Conservation (phyloP, 305 asterid species). For the Plantago rigida region DNA sequence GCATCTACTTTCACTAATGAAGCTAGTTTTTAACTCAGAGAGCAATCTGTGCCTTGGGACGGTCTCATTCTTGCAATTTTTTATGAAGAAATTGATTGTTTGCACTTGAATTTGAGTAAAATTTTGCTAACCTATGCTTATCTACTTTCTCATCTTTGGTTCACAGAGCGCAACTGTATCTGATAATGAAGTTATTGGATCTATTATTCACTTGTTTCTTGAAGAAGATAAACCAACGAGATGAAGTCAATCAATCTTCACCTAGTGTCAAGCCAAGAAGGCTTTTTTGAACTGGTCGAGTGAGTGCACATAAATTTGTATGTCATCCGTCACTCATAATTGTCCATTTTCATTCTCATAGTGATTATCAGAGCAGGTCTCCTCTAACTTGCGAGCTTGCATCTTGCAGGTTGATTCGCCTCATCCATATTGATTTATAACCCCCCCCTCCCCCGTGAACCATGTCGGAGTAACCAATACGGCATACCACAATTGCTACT, state of each 20-base stretch:
- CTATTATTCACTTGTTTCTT: conserved; percentile 69
- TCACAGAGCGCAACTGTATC: conserved; percentile 47
- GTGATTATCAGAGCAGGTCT: no score
- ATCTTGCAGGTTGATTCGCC: no score
- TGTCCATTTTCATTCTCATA: not conserved
- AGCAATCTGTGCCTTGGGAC: not conserved
- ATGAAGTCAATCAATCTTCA: conserved; percentile 26
- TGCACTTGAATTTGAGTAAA: not conserved
- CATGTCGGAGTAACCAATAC: no score
- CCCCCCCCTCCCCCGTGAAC: no score
- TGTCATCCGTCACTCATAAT: not conserved
- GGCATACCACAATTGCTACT: no score
- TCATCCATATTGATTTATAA: no score
- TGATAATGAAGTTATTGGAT: conserved; percentile 63
- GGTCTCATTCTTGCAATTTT: not conserved
- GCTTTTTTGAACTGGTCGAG: not conserved
- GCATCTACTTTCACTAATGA: not conserved
- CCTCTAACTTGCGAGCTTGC: no score
- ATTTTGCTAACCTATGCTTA: not conserved
- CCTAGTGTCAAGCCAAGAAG: conserved; percentile 9
- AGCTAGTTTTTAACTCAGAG: not conserved
- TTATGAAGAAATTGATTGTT: not conserved
- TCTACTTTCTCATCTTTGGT: conserved; percentile 14
- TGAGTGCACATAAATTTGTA: conserved; percentile 4
- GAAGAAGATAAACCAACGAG: conserved; percentile 72